Evolutionary conservation across 2,329 filamentous ascomycete genomes (phyloP).

Genomic region (Scedosporium boydii): DNA sequence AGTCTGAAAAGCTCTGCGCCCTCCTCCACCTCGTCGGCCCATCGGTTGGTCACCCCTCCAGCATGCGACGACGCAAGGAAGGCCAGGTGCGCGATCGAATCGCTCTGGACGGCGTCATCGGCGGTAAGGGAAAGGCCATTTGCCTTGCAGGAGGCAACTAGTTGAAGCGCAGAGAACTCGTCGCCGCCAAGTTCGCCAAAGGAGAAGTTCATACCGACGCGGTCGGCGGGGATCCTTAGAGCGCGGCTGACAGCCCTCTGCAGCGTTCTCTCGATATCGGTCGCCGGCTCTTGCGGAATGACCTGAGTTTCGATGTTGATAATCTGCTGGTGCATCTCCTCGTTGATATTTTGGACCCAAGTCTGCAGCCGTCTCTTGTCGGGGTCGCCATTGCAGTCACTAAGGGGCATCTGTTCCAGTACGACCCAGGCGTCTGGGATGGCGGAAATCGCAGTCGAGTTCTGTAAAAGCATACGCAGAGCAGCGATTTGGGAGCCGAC

Average conservation of each 20-base stretch:
- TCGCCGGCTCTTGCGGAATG: constrained; percentile 22
- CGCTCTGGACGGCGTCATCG: constrained; percentile 26
- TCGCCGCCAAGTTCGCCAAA: constrained; percentile 30
- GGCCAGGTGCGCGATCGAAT: constrained; percentile 28
- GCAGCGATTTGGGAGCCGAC: constrained; percentile 31
- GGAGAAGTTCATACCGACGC: constrained; percentile 32
- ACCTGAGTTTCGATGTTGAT: constrained; percentile 30
- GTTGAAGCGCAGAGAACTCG: constrained; percentile 26
- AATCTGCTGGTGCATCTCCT: constrained; percentile 34
- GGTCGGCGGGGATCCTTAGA: constrained; percentile 24
- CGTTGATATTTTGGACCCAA: constrained; percentile 44
- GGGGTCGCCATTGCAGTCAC: constrained; percentile 23
- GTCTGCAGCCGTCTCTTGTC: constrained; percentile 37
- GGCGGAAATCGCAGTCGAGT: constrained; percentile 17
- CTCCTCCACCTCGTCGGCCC: constrained; percentile 18
- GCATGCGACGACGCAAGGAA: constrained; percentile 21
- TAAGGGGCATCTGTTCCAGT: constrained; percentile 34
- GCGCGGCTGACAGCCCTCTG: constrained; percentile 28
- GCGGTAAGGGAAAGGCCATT: constrained; percentile 26
- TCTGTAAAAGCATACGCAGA: constrained; percentile 25
- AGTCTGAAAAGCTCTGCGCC: constrained; percentile 27
- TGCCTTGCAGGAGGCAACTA: constrained; percentile 26
- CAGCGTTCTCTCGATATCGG: constrained; percentile 27
- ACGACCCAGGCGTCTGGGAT: constrained; percentile 39
- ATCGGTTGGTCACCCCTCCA: constrained; percentile 18